Base-by-base conservation (phyloP, 306 rosid species). In the Sesbania bispinosa region DNA sequence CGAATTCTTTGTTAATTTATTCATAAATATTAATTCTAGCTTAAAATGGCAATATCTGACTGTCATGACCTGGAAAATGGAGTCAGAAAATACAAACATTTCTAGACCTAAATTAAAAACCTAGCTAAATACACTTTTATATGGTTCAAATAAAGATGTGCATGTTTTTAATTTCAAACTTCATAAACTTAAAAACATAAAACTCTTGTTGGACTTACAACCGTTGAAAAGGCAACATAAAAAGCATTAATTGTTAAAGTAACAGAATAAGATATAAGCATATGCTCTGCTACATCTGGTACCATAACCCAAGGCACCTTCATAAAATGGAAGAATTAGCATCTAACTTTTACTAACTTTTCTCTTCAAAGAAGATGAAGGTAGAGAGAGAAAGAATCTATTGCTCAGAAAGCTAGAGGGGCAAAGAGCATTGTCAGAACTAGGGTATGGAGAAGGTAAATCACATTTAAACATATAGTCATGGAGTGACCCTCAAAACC, bases 241-340 rank as follows among this genome's bases (percentile, higher is more conserved):
- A 52, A 55, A 36, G 52, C 39, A 62, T 16, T n/a, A n/a, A n/a
- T n/a, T 41, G n/a, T 24, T 62, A 15, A 57, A 48, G 67, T 30
- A 5, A 58, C 27, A 74, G 79, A 75, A 83, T 51, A 74, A 27
- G 76, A 15, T 71, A 71, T 58, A 13, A 79, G 74, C 64, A 71
- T 70, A 75, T 79, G 76, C 84, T 63, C 5, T 24, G 14, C 7
- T 30, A 55, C 42, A 71, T 71, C 10, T n/a, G 76, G 67, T 71
- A 59, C 35, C 47, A 20, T 33, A 76, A 29, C 63, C 45, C 64
- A 32, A 14, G 59, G 62, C 48, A 68, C 45, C 62, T 67, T 60
- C 53, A 69, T 69, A 10, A 68, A 61, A 62, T 62, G 77, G 84
- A 74, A 63, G 66, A 63, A n/a, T n/a, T n/a, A 76, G 81, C 78